Evolutionary conservation across 2,329 filamentous ascomycete genomes (phyloP).

Genomic region (Fusarium penzigii): DNA sequence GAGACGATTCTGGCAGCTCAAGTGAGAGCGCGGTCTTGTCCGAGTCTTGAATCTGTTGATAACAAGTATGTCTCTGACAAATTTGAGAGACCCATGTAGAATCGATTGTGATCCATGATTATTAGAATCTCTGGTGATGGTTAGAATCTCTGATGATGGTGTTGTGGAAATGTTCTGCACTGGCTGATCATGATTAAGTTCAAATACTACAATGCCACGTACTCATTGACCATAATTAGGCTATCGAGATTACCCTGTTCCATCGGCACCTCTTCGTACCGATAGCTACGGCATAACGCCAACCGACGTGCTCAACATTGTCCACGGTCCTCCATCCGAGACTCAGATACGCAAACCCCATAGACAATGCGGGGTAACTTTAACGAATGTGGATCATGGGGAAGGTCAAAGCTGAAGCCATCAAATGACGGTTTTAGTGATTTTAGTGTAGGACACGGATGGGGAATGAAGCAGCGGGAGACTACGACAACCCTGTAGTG

Average conservation of each 20-base stretch:
- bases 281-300: neutral
- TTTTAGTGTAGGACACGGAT: neutral
- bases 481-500: neutral
- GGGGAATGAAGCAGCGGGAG: neutral
- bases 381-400: neutral
- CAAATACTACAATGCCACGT: too few relatives aligned
- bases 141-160: too few relatives aligned
- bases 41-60: too few relatives aligned
- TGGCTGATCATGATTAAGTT: too few relatives aligned
- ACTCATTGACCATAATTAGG: too few relatives aligned
- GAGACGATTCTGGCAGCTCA: conserved; percentile 8
- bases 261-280: too few relatives aligned
- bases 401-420: neutral
- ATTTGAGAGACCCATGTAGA: too few relatives aligned
- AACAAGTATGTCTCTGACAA: too few relatives aligned
- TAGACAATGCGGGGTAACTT: neutral
- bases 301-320: conserved; percentile 2
- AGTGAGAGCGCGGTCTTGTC: neutral
- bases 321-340: neutral
- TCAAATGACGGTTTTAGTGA: neutral
- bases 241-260: too few relatives aligned
- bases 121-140: too few relatives aligned
- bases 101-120: too few relatives aligned
- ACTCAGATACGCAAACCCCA: neutral
- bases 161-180: too few relatives aligned